Conservation (phyloP, 305 asterid genomes). For the Fraxinus paxiana region DNA sequence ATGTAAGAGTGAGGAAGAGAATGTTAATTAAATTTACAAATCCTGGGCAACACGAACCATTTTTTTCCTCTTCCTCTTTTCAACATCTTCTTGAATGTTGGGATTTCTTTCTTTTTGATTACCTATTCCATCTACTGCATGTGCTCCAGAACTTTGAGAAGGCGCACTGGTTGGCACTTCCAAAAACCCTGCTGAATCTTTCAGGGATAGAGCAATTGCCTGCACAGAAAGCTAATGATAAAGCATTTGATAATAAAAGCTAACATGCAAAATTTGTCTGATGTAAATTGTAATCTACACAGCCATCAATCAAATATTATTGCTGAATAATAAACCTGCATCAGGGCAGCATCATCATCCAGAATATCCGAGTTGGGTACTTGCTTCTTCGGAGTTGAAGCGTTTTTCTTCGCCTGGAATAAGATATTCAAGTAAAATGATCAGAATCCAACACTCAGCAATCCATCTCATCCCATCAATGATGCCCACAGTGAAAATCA, state of each 20-base stretch:
- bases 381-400: constrained; percentile 43
- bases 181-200: constrained; percentile 44
- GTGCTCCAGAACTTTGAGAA: constrained; percentile 26
- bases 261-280: constrained; percentile 2
- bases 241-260: not conserved
- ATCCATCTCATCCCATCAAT: constrained; percentile 15
- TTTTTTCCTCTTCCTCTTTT: constrained; percentile 62
- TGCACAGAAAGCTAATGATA: constrained; percentile 30
- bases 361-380: constrained; percentile 47
- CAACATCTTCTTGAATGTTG: constrained; percentile 34
- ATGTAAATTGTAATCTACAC: not conserved
- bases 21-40: constrained; percentile 18
- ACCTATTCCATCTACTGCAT: constrained; percentile 15
- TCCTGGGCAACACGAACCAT: constrained; percentile 40
- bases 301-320: not conserved
- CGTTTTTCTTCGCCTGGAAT: constrained; percentile 47
- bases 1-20: constrained; percentile 14
- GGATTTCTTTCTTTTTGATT: constrained; percentile 31
- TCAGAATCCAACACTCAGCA: constrained; percentile 4
- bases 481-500: constrained; percentile 3
- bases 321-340: constrained; percentile 46
- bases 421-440: constrained; percentile 26
- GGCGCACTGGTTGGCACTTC: constrained; percentile 27
- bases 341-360: constrained; percentile 51
- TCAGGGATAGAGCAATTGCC: constrained; percentile 82